Conservation (phyloP, 225 moss, liverwort and hornwort species). For the Bryoerythrophyllum caledonicum region DNA sequence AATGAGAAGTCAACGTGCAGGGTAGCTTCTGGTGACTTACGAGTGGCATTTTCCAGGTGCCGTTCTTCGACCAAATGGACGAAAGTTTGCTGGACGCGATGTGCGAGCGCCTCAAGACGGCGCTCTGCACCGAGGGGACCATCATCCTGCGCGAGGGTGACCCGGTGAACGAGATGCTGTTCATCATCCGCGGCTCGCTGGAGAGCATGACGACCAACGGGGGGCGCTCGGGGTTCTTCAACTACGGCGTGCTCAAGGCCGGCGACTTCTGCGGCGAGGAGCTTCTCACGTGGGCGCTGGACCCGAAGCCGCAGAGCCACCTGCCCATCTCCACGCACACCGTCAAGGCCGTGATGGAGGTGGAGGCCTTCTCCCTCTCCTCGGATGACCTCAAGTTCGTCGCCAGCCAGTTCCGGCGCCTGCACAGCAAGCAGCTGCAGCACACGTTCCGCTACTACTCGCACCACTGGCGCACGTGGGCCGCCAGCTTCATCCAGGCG, state of each 20-base stretch:
- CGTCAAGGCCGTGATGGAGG: slow-evolving; percentile 73
- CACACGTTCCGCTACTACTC: slow-evolving; percentile 70
- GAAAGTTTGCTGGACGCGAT: slow-evolving; percentile 6
- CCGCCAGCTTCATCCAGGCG: not conserved
- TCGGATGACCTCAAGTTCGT: slow-evolving; percentile 92
- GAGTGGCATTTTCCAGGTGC: slow-evolving; percentile 44
- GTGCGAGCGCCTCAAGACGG: slow-evolving; percentile 7
- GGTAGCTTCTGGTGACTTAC: too few relatives aligned
- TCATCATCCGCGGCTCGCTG: slow-evolving; percentile 9
- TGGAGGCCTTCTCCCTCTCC: slow-evolving; percentile 75
- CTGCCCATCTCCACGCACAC: slow-evolving; percentile 86
- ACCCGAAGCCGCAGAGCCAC: slow-evolving; percentile 76
- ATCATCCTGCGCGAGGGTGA: slow-evolving; percentile 7
- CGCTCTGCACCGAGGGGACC: slow-evolving; percentile 4
- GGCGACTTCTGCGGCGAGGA: slow-evolving; percentile 85
- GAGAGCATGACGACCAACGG: slow-evolving; percentile 5
- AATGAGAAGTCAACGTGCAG: too few relatives aligned
- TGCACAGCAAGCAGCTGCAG: slow-evolving; percentile 94
- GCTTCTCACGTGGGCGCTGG: slow-evolving; percentile 84
- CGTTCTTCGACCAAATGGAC: slow-evolving; percentile 17
- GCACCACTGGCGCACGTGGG: slow-evolving; percentile 11
- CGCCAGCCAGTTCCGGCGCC: slow-evolving; percentile 87
- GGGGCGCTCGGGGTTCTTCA: not conserved
- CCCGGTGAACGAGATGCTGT: slow-evolving; percentile 10
- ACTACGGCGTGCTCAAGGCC: not conserved